Conservation (phyloP, 2,329 filamentous ascomycete genomes). For the Sclerotinia spermophila region DNA sequence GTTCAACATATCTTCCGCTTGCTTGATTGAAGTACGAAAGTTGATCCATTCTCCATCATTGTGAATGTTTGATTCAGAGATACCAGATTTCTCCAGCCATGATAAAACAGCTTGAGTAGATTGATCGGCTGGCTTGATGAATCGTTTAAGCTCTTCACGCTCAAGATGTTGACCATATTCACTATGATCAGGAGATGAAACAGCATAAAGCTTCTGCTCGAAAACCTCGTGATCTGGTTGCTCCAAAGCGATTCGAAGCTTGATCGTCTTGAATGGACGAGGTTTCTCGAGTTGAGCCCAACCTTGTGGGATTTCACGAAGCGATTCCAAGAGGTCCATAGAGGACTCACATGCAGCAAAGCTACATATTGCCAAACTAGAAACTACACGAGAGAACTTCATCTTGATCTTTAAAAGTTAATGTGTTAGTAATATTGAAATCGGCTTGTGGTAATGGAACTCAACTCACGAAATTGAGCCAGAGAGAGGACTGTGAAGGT, state of each 20-base stretch:
- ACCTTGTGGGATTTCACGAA: conserved; percentile 27
- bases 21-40: conserved; percentile 31
- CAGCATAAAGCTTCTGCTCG: conserved; percentile 42
- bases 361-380: conserved; percentile 12
- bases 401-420: conserved; percentile 5
- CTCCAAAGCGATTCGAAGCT: conserved; percentile 36
- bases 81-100: conserved; percentile 52
- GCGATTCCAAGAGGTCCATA: conserved; percentile 28
- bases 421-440: not conserved
- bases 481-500: not conserved
- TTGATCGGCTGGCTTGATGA: conserved; percentile 50
- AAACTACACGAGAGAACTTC: conserved; percentile 13
- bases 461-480: conserved; percentile 5
- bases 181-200: conserved; percentile 45
- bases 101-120: conserved; percentile 49
- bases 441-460: not conserved
- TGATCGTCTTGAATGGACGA: conserved; percentile 22
- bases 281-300: conserved; percentile 28
- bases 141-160: conserved; percentile 47
- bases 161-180: conserved; percentile 54
- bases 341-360: conserved; percentile 16
- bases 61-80: conserved; percentile 45
- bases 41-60: conserved; percentile 52
- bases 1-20: conserved; percentile 34
- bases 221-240: conserved; percentile 45